Evolutionary conservation across 495 filamentous ascomycete species (phyloP).

Genomic region (Aspergillus indologenus): DNA sequence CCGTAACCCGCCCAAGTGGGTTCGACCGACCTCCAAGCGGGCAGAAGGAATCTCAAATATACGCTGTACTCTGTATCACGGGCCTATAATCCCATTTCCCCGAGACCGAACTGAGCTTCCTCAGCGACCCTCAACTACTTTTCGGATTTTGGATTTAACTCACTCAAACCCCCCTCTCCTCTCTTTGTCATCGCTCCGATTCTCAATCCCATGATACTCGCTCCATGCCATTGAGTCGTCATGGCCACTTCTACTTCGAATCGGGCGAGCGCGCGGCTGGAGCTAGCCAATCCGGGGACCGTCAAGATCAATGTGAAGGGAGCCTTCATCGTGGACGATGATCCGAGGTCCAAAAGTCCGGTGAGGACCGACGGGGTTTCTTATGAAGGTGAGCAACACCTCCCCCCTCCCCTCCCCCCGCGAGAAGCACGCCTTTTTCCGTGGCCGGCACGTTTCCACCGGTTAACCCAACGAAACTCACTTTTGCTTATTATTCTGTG

Average conservation of each 20-base stretch:
- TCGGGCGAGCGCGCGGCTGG: constrained; percentile 35
- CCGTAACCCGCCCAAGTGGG: background rate
- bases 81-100: background rate
- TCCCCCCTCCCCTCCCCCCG: too few relatives aligned
- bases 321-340: constrained; percentile 91
- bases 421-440: background rate
- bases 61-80: background rate
- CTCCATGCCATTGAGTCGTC: constrained; percentile 8
- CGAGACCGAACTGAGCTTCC: background rate
- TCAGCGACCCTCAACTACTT: constrained; percentile 1
- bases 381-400: constrained; percentile 52
- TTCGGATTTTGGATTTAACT: constrained; percentile 1
- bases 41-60: background rate
- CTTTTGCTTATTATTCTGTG: background rate
- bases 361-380: constrained; percentile 57
- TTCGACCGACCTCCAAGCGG: background rate
- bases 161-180: constrained; percentile 5
- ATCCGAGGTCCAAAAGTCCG: constrained; percentile 51
- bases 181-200: constrained; percentile 19
- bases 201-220: constrained; percentile 8
- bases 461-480: background rate
- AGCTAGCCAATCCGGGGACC: constrained; percentile 77
- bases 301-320: constrained; percentile 93
- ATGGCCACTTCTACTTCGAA: constrained; percentile 23
- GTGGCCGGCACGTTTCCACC: background rate